Evolutionary conservation across 345 rosid genomes (phyloP), one percentile per base, ranked within the genome.

Genomic region (Schrenkiella parvula): DNA sequence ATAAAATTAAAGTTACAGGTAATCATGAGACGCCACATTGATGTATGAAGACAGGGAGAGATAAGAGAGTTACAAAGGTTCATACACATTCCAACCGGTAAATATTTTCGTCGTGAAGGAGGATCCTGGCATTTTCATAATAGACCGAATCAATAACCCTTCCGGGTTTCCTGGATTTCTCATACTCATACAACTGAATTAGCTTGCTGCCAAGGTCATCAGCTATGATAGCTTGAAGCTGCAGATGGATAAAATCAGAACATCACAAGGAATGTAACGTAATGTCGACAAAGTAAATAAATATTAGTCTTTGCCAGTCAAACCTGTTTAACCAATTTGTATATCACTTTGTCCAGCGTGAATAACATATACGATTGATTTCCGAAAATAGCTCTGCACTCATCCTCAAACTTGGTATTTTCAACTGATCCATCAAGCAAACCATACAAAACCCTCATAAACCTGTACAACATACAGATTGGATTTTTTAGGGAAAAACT

Each of bases 261-360:
- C 73, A 53, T 39, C 57, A 21, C 21, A 26, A 22, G 39, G 44
- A 70, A 81, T 62, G 14, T 44, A 35, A 17, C 4, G 26, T 50
- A 52, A n/a, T 18, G 19, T 58, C 8, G 10, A 25, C 12, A 23
- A 48, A 31, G 46, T 17, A 31, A 42, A 66, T 6, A 65, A 3
- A 66, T 7, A 3, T 15, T 11, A 55, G 26, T 51, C 32, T 48
- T 32, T 7, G 48, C 37, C 59, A 62, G 60, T 21, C 2, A 46
- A 14, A 93, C 99, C 97, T 93, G 99, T 78, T 91, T 93, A 80
- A 90, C 88, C 82, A 93, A 74, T 83, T 86, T 91, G 82, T 84
- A 93, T 70, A 93, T 87, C 78, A 93, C 64, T 85, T 89, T 93
- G 89, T 91, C 97, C 80, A 93, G 71, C 38, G 99, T 93, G 79